phyloP scores from a whole-genome alignment of 164 flowering plant genomes.

The Brasenia schreberi region DNA sequence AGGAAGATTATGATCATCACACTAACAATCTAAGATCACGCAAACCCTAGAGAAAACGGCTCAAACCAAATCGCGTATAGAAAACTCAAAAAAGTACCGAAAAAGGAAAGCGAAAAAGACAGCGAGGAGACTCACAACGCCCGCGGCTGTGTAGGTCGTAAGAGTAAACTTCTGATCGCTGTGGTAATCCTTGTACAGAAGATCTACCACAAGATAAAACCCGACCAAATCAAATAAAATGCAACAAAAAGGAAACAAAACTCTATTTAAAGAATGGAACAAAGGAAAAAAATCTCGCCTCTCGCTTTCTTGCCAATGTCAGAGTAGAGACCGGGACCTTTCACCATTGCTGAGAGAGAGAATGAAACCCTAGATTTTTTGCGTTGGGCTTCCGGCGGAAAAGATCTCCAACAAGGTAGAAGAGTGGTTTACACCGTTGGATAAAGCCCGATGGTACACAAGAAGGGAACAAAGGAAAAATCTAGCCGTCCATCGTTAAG shows the following conservation, averaged over 20 bases:
- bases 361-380: constrained; percentile 1
- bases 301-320: constrained; percentile 80
- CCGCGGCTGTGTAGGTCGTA: constrained; percentile 61
- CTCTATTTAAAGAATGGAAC: background rate
- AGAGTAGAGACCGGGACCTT: constrained; percentile 83
- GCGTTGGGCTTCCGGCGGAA: background rate
- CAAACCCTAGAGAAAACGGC: no score
- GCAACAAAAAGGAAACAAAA: background rate
- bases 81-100: background rate
- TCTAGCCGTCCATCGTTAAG: background rate
- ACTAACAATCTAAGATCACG: no score
- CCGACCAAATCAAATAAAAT: background rate
- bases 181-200: constrained; percentile 83
- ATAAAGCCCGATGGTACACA: background rate
- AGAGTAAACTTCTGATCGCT: constrained; percentile 73
- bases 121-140: constrained; percentile 44
- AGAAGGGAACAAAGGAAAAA: no score
- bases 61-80: background rate
- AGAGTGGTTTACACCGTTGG: background rate
- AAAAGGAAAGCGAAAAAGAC: no score
- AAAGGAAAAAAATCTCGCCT: constrained; percentile 23
- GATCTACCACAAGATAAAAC: constrained; percentile 35
- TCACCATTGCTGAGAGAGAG: constrained; percentile 25
- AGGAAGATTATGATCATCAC: no score
- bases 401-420: background rate